These are phyloP conservation scores for Hypoxylon lienhwacheense DNA, from an alignment of 495 filamentous ascomycete genomes.

Conservation along the genomic window DNA sequence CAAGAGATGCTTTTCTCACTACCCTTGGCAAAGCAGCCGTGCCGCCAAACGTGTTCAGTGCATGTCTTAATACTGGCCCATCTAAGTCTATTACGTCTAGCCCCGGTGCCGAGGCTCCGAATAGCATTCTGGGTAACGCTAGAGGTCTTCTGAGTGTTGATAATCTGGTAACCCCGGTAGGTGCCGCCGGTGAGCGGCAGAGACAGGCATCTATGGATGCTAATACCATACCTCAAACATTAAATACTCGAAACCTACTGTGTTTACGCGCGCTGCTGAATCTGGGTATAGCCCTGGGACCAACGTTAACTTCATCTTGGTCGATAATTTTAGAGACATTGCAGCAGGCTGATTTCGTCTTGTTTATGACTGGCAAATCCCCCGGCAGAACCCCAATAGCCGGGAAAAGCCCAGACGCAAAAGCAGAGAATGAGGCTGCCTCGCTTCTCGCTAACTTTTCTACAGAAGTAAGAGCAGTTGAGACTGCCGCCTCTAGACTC, in stretches of 20 bases:
- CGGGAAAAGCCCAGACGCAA: slow-evolving; percentile 45
- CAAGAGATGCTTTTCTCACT: slow-evolving; percentile 91
- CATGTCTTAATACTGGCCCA: slow-evolving; percentile 55
- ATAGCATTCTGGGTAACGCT: slow-evolving; percentile 61
- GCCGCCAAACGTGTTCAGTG: slow-evolving; percentile 70
- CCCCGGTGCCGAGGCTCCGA: slow-evolving; percentile 49
- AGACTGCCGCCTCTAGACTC: slow-evolving; percentile 81
- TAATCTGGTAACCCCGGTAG: slow-evolving; percentile 55
- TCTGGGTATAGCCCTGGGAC: slow-evolving; percentile 89
- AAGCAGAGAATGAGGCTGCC: slow-evolving; percentile 49
- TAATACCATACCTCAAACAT: slow-evolving; percentile 46
- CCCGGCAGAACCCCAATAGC: slow-evolving; percentile 50
- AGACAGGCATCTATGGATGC: slow-evolving; percentile 57
- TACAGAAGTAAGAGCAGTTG: slow-evolving; percentile 81
- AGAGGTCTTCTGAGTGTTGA: slow-evolving; percentile 69
- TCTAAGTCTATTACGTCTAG: slow-evolving; percentile 45
- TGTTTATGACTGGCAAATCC: slow-evolving; percentile 61
- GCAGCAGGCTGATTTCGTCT: slow-evolving; percentile 84
- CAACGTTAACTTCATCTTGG: slow-evolving; percentile 83
- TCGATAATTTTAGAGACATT: slow-evolving; percentile 87
- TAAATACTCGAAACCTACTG: slow-evolving; percentile 86
- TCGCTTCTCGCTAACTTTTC: slow-evolving; percentile 64
- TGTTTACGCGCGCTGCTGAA: slow-evolving; percentile 90
- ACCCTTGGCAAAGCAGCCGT: slow-evolving; percentile 91
- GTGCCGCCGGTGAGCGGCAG: slow-evolving; percentile 51